Evolutionary conservation across 2,329 filamentous ascomycete genomes (phyloP).

Genomic region (Helotiales sp.): DNA sequence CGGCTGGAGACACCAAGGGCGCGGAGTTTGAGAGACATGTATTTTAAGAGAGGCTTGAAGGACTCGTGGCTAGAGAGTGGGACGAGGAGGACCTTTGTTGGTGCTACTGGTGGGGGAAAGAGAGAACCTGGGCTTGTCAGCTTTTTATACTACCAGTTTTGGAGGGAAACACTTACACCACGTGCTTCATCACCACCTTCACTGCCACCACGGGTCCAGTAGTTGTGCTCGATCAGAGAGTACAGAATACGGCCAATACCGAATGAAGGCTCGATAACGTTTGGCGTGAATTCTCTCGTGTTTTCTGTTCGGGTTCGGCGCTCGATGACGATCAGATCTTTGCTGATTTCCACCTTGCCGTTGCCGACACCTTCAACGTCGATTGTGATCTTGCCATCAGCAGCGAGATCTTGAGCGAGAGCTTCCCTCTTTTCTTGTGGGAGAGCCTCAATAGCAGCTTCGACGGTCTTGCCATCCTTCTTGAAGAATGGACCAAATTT

Average conservation of each 20-base stretch:
- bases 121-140: constrained; percentile 60
- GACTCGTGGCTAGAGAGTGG: constrained; percentile 81
- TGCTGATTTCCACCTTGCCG: constrained; percentile 78
- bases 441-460: constrained; percentile 70
- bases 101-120: constrained; percentile 81
- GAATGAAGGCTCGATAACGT: constrained; percentile 97
- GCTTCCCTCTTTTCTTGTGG: constrained; percentile 82
- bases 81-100: constrained; percentile 92
- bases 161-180: constrained; percentile 67
- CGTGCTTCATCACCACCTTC: constrained; percentile 80
- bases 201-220: constrained; percentile 76
- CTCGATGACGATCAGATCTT: constrained; percentile 82
- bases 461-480: constrained; percentile 87
- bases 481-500: constrained; percentile 95
- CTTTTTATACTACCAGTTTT: not conserved
- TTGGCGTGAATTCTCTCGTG: constrained; percentile 88
- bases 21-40: constrained; percentile 77
- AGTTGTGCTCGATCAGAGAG: constrained; percentile 90
- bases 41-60: constrained; percentile 78
- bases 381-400: constrained; percentile 76
- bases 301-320: constrained; percentile 83
- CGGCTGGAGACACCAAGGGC: constrained; percentile 79
- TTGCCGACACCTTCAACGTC: constrained; percentile 70
- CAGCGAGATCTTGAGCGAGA: constrained; percentile 73
- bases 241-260: constrained; percentile 96